Evolutionary conservation across 225 moss, liverwort and hornwort species (phyloP).

Genomic region (Anthoceros angustus): DNA sequence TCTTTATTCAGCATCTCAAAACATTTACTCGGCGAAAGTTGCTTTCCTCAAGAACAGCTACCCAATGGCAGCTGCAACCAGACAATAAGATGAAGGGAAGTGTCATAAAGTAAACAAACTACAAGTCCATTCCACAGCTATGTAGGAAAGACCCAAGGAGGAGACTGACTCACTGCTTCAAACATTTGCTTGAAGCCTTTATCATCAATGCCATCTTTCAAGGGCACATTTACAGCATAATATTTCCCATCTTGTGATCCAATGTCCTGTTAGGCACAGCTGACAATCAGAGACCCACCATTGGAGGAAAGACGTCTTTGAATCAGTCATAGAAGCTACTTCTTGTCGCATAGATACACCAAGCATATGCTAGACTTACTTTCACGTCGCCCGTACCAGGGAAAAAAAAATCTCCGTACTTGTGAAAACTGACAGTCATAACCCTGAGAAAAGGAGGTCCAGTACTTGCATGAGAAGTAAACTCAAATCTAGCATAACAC

Average conservation of each 20-base stretch:
- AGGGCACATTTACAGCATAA: conserved; percentile 87
- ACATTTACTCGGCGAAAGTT: not conserved
- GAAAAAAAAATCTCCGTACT: conserved; percentile 84
- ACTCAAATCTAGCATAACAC: not conserved
- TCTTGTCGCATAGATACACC: not conserved
- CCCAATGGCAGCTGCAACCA: not conserved
- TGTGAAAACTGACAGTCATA: conserved; percentile 97
- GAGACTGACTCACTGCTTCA: conserved; percentile 40
- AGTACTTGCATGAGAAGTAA: not conserved
- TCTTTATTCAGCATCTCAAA: not conserved
- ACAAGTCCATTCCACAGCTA: not conserved
- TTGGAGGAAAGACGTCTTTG: not conserved
- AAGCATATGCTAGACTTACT: conserved; percentile 18
- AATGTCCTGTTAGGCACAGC: conserved; percentile 36
- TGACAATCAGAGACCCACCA: conserved; percentile 6
- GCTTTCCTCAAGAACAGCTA: not conserved
- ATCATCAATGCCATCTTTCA: conserved; percentile 97
- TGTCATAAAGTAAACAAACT: too few relatives aligned
- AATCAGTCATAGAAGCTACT: too few relatives aligned
- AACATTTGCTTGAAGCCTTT: conserved; percentile 75
- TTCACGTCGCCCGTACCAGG: conserved; percentile 95
- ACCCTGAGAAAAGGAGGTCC: conserved; percentile 37
- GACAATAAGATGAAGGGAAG: not conserved
- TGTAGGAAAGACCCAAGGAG: not conserved
- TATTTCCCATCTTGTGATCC: conserved; percentile 81